Conservation (phyloP, 2,329 filamentous ascomycete species). For the Aspergillus carbonarius region DNA sequence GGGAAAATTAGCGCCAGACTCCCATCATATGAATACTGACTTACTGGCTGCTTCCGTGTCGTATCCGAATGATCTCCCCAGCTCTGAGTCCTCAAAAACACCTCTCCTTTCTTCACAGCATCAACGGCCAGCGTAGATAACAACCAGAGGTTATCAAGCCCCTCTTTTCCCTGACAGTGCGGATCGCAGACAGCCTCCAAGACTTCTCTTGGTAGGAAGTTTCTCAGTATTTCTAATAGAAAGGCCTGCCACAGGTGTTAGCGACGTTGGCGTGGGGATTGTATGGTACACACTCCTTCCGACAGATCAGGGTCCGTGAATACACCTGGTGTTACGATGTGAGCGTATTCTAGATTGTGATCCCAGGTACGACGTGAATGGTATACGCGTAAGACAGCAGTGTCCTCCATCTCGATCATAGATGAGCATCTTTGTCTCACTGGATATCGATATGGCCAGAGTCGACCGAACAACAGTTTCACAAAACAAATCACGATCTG, state of each 20-base stretch:
- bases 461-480: conserved; percentile 13
- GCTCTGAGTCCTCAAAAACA: background rate
- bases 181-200: background rate
- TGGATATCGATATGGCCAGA: conserved; percentile 1
- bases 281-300: background rate
- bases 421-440: conserved; percentile 11
- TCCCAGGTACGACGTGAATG: conserved; percentile 4
- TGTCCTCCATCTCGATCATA: conserved; percentile 18
- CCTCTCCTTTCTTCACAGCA: background rate
- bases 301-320: background rate
- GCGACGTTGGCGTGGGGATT: too few species aligned
- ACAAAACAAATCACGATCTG: too few species aligned
- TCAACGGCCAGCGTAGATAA: background rate
- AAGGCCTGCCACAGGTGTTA: background rate
- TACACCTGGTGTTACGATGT: background rate
- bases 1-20: background rate
- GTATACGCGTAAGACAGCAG: conserved; percentile 10
- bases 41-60: background rate
- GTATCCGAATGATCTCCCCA: background rate
- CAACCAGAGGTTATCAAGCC: conserved; percentile 1
- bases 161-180: background rate
- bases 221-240: background rate
- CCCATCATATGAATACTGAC: background rate
- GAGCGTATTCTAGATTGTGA: background rate
- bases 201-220: background rate